Base-by-base conservation (phyloP, 164 flowering plant genomes). In the Nelumbo lutea region DNA sequence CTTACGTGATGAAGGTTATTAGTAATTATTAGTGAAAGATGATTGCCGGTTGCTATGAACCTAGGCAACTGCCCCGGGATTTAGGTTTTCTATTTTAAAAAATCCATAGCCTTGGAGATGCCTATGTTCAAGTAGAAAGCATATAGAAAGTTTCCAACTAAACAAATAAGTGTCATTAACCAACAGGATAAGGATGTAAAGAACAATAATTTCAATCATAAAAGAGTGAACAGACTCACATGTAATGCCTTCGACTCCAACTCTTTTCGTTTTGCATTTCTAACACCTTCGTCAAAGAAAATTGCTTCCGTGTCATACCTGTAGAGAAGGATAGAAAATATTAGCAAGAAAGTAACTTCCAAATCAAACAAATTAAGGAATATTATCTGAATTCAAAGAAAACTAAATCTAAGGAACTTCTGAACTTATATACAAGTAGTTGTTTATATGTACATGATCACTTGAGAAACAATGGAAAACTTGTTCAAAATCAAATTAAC, bases 281-380 rank as follows among this genome's bases (percentile, higher is more conserved):
- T 79, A 45, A 85, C 94, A 68, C 78, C 79, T 73, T 89, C 88
- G 65, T 89, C 94, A 72, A 89, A 89, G 70, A 80, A 87, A 27
- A 68, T 59, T 44, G 89, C 72, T 68, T 89, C 91, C 65, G 10
- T 48, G 44, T 87, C 90, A 79, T 89, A 89, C 61, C 91, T 89
- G 67, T 15, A 44, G 59, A 50, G 48, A 66, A 73, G 47, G 4
- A 13, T 48, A 53, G 4, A 66, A 48, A 40, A 60, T 1, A 15
- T 48, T 8, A 57, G 47, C 9, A 42, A 62, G 48, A 70, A 41
- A 2, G 8, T 27, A 39, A 45, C 11, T 47, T 61, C 43, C 39
- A 61, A 67, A 44, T 39, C 42, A 0, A 61, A 68, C 38, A 5
- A 60, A 3, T 40, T 42, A 10, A 70, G 51, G 1, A 40, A 40